Percentiles rank a stretch among this genome's conserved stretches.
Evolutionary conservation across 768 basidiomycete species (phyloP).

Genomic region (Rhodotorula kratochvilovae): DNA sequence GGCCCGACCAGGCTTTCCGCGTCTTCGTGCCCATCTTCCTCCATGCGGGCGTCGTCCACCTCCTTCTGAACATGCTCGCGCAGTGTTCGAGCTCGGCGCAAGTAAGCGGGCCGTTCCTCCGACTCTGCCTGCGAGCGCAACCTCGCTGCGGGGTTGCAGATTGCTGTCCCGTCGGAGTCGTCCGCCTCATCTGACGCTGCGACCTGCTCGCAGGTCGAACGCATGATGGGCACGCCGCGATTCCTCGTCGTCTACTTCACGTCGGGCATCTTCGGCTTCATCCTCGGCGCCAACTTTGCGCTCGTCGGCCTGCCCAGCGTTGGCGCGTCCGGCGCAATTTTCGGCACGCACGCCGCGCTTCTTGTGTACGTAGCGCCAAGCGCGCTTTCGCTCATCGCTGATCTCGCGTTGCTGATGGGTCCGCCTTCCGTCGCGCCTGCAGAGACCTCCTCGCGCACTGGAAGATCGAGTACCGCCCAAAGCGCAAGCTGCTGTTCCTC

Average conservation of each 20-base stretch:
- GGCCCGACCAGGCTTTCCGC: slow-evolving; percentile 60
- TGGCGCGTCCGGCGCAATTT: slow-evolving; percentile 78
- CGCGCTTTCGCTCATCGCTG: slow-evolving; percentile 51
- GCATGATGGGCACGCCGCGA: slow-evolving; percentile 73
- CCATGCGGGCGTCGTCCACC: slow-evolving; percentile 93
- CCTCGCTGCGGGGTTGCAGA: too few species aligned
- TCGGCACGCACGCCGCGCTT: slow-evolving; percentile 40
- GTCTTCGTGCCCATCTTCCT: slow-evolving; percentile 58
- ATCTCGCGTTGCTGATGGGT: neutral
- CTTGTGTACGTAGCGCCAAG: slow-evolving; percentile 58
- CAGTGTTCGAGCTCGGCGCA: slow-evolving; percentile 69
- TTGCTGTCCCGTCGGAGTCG: too few species aligned
- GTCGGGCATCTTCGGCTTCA: slow-evolving; percentile 87
- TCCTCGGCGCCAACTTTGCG: slow-evolving; percentile 88
- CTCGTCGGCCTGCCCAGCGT: slow-evolving; percentile 81
- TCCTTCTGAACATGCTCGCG: slow-evolving; percentile 81
- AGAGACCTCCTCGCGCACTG: slow-evolving; percentile 82
- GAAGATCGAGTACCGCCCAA: slow-evolving; percentile 78
- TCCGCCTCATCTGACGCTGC: too few species aligned
- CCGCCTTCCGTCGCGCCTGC: slow-evolving; percentile 16
- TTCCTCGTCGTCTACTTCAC: slow-evolving; percentile 83
- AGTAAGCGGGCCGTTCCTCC: slow-evolving; percentile 51
- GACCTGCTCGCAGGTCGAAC: slow-evolving; percentile 62
- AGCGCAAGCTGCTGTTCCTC: slow-evolving; percentile 76
- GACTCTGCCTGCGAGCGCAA: neutral